Percentiles rank a stretch among this genome's conserved stretches.
Conservation (phyloP, 768 basidiomycete genomes). For the Phylloporus sp. region DNA sequence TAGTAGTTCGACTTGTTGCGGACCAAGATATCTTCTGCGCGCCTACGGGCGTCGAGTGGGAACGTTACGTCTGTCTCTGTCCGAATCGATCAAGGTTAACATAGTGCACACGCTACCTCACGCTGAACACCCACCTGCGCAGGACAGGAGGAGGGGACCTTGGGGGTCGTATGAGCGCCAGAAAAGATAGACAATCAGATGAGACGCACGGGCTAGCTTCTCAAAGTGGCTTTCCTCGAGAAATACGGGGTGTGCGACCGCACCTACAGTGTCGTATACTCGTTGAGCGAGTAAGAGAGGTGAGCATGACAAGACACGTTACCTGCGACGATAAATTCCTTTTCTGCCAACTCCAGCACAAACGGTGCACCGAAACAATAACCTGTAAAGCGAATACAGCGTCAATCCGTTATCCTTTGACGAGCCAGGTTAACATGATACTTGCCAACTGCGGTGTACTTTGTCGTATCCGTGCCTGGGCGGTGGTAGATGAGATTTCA, state of each 20-base stretch:
- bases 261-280: slow-evolving; percentile 24
- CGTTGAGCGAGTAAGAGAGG: not conserved
- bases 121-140: slow-evolving; percentile 14
- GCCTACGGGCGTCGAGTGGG: slow-evolving; percentile 43
- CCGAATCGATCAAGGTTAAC: not conserved
- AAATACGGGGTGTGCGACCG: slow-evolving; percentile 50
- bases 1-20: slow-evolving; percentile 47
- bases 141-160: slow-evolving; percentile 23
- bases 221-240: slow-evolving; percentile 52
- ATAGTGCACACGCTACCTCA: not conserved
- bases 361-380: slow-evolving; percentile 57
- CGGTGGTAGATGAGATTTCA: not conserved
- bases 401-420: no score
- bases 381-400: slow-evolving; percentile 30
- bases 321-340: slow-evolving; percentile 46
- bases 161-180: not conserved
- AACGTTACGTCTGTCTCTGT: slow-evolving; percentile 52
- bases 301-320: not conserved
- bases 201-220: slow-evolving; percentile 40
- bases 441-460: slow-evolving; percentile 44
- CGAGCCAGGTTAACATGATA: no score
- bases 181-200: not conserved
- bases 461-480: slow-evolving; percentile 30
- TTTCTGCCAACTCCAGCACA: slow-evolving; percentile 41
- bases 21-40: slow-evolving; percentile 53